Base-by-base conservation (phyloP, 495 filamentous ascomycete genomes). In the Penicillium cataractarum region DNA sequence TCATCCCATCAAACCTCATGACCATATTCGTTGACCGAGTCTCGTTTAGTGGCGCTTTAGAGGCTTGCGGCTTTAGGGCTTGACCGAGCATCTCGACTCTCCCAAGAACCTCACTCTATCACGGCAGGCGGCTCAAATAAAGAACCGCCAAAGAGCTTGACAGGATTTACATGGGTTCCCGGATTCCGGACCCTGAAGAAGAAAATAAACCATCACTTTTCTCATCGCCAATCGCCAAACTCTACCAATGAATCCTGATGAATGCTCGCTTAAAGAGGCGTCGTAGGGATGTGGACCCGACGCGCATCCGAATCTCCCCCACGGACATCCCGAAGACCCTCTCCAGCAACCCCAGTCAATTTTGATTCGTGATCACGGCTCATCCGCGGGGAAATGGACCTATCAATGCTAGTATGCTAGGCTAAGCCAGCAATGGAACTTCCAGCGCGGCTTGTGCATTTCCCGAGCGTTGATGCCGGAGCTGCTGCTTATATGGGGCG, bases 201-300 rank as follows among this genome's bases (percentile, higher is more conserved):
- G n/a, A n/a, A n/a, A n/a, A n/a, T n/a, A n/a, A n/a, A n/a, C n/a
- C n/a, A n/a, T n/a, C n/a, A n/a, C n/a, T n/a, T n/a, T 46, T 22
- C 9, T 10, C 42, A 46, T 46, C 42, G 9, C 42, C 1, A 24
- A 46, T 46, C 8, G 4, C 21, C 8, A 21, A 21, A 31, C 29
- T 31, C 3, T 24, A 8, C 9, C 2, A 2, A 13, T 39, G 37
- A 21, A 19, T 37, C 3, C 49, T 12, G 2, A 13, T 42, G 21
- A 26, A 29, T 19, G 32, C 37, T 55, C 54, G 26, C 29, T 27
- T 62, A 39, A 56, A 57, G 57, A 48, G 33, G 55, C 15, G 40
- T 39, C 26, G 17, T 4, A 48, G 39, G 40, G 51, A 71, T 58
- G 65, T 68, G 71, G 68, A 65, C 68, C 71, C 71, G 68, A 73